These are phyloP conservation scores for Sporothrix dimorphospora DNA, from an alignment of 2,329 filamentous ascomycete genomes.

Conservation along the genomic window DNA sequence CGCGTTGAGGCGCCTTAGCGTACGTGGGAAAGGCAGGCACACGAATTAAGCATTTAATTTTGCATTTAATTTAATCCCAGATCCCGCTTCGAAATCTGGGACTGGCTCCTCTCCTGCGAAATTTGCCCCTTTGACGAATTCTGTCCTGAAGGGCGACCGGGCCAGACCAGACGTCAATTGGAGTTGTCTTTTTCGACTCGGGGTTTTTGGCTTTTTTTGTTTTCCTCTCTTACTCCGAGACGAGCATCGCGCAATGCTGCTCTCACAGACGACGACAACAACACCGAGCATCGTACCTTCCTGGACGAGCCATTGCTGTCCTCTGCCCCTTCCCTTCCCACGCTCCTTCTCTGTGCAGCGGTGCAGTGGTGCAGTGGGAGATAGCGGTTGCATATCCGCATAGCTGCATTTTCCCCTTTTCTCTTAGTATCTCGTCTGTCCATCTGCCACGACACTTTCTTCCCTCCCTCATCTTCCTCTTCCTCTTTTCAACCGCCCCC, in stretches of 20 bases:
- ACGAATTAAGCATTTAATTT: neutral
- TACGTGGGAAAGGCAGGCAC: neutral
- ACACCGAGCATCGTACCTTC: neutral
- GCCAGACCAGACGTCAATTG: neutral
- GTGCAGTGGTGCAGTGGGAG: neutral
- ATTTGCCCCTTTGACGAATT: constrained; percentile 20
- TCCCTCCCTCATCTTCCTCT: neutral
- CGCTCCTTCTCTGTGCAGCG: constrained; percentile 1
- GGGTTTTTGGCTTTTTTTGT: neutral
- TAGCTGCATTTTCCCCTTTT: constrained; percentile 23
- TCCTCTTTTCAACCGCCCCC: neutral
- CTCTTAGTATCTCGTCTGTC: neutral
- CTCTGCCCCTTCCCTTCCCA: constrained; percentile 9
- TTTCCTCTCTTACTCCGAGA: neutral
- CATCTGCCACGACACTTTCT: constrained; percentile 6
- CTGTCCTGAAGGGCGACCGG: constrained; percentile 11
- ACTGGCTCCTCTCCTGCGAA: constrained; percentile 4
- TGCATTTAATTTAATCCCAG: constrained; percentile 8
- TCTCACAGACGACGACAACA: neutral
- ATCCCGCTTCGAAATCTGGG: constrained; percentile 4
- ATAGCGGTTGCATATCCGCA: constrained; percentile 18
- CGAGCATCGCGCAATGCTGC: neutral
- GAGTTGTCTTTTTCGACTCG: neutral
- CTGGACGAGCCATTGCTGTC: neutral
- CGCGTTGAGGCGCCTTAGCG: constrained; percentile 6